A percentile compares a stretch with the other conserved stretches of the same genome.
These are phyloP conservation scores for Neoboletus subvelutipes DNA, from an alignment of 768 basidiomycete species.

Conservation along the genomic window DNA sequence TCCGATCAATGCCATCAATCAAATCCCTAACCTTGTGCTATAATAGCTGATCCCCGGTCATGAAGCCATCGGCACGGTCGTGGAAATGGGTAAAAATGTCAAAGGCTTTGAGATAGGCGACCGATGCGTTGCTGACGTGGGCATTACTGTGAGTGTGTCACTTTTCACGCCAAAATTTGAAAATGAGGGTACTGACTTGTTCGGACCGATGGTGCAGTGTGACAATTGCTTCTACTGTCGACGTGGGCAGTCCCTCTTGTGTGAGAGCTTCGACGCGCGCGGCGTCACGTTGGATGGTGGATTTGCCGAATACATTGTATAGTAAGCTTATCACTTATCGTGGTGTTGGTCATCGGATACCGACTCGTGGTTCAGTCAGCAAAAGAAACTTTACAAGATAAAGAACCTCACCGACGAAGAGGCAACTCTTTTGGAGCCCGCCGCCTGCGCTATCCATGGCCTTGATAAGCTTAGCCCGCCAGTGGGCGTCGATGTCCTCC, in stretches of 20 bases:
- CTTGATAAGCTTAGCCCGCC: constrained; percentile 83
- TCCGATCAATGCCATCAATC: constrained; percentile 22
- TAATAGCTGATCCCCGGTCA: constrained; percentile 71
- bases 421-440: constrained; percentile 85
- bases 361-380: constrained; percentile 39
- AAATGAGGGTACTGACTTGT: constrained; percentile 1
- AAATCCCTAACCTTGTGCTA: constrained; percentile 9
- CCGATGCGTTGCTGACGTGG: constrained; percentile 81
- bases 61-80: constrained; percentile 70
- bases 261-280: constrained; percentile 79
- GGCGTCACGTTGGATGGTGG: constrained; percentile 83
- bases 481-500: constrained; percentile 80
- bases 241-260: constrained; percentile 76
- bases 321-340: constrained; percentile 45
- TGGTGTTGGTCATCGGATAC: not conserved
- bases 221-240: constrained; percentile 86
- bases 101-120: constrained; percentile 75
- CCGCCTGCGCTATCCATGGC: constrained; percentile 89
- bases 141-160: constrained; percentile 53
- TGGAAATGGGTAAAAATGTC: constrained; percentile 78
- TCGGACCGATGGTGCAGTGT: constrained; percentile 48
- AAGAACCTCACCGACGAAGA: constrained; percentile 86
- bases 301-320: constrained; percentile 86
- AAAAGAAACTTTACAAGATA: constrained; percentile 84
- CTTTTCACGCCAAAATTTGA: not conserved